Percentiles rank a stretch among this genome's conserved stretches.
Evolutionary conservation across 1,139 yeast species (phyloP).

Genomic region (Nakaseomyces nivariensis): DNA sequence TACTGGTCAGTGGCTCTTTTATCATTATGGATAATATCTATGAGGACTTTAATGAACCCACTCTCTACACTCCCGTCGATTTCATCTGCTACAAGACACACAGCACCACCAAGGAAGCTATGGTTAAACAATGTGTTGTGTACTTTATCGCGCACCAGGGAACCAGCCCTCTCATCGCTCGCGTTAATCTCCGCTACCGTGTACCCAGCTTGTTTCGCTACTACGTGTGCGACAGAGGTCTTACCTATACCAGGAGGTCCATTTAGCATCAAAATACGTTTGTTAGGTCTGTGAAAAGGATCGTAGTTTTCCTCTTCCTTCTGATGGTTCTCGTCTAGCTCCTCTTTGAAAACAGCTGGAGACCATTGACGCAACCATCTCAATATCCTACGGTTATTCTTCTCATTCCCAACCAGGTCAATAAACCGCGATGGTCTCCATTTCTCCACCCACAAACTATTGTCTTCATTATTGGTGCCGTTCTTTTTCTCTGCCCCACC

Average conservation of each 20-base stretch:
- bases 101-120: slow-evolving; percentile 49
- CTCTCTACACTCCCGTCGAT: slow-evolving; percentile 81
- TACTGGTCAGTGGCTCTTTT: slow-evolving; percentile 37
- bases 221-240: slow-evolving; percentile 77
- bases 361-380: slow-evolving; percentile 84
- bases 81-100: slow-evolving; percentile 80
- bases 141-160: slow-evolving; percentile 50
- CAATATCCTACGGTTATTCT: slow-evolving; percentile 57
- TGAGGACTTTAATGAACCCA: slow-evolving; percentile 64
- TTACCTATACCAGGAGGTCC: slow-evolving; percentile 98
- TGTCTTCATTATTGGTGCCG: not conserved
- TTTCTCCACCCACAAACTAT: slow-evolving; percentile 62
- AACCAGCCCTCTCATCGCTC: slow-evolving; percentile 67
- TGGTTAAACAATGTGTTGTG: slow-evolving; percentile 60
- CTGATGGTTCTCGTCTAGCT: slow-evolving; percentile 14
- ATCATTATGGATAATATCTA: slow-evolving; percentile 55
- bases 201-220: slow-evolving; percentile 77
- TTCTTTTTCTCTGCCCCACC: not conserved
- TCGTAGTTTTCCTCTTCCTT: slow-evolving; percentile 31
- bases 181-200: slow-evolving; percentile 82
- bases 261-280: slow-evolving; percentile 60
- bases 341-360: slow-evolving; percentile 48
- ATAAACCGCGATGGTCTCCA: slow-evolving; percentile 68
- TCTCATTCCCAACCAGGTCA: slow-evolving; percentile 75
- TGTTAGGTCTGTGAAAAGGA: slow-evolving; percentile 58